Base-by-base conservation (phyloP, 2,329 filamentous ascomycete species). In the Botrytis medusae region DNA sequence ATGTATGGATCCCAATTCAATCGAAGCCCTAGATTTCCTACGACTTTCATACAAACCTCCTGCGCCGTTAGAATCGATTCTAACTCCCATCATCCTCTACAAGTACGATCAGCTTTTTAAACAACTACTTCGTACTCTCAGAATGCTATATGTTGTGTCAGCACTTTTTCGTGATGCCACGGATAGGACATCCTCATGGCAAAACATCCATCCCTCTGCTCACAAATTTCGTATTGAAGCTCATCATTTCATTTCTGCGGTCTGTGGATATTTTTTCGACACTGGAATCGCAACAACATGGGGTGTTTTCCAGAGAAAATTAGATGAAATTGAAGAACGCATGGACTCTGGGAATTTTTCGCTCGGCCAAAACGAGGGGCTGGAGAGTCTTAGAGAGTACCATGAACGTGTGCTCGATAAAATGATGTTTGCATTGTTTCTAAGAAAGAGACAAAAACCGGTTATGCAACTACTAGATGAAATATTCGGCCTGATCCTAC, bases 11-110 rank as follows among this genome's bases (percentile, higher is more conserved):
- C 91, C 94, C 0, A 88, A 93, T 79, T 92, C 91, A 0, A 87
- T 98, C 29, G 91, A 95, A 80, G 96, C 96, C 0, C 86, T 98
- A n/a, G 96, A 98, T 82, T 98, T 99, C 79, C 85, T 99, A 25
- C 90, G 93, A 2, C 84, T 99, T 12, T 92, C 94, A 63, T 98
- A 98, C 82, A 92, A 91, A 59, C 87, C 94, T 0, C 92, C 94
- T 0, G 82, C 87, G 0, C 89, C 93, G 1, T 84, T 98, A 0
- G 86, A 90, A 59, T 85, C 90, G 0, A 87, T 98, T 75, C 90
- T 99, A 60, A 94, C 93, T 0, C 85, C 89, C 0, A 81, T 86
- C 0, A 87, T 91, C 1, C 83, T 98, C 18, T 84, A 90, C 72
- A 94, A 94, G 77, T 98, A 98, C 79, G 96, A 98, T 81, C 86